A percentile compares a stretch with the other conserved stretches of the same genome.
These are phyloP conservation scores for Phanerochaete carnosa DNA, from an alignment of 768 basidiomycete species.

Conservation along the genomic window DNA sequence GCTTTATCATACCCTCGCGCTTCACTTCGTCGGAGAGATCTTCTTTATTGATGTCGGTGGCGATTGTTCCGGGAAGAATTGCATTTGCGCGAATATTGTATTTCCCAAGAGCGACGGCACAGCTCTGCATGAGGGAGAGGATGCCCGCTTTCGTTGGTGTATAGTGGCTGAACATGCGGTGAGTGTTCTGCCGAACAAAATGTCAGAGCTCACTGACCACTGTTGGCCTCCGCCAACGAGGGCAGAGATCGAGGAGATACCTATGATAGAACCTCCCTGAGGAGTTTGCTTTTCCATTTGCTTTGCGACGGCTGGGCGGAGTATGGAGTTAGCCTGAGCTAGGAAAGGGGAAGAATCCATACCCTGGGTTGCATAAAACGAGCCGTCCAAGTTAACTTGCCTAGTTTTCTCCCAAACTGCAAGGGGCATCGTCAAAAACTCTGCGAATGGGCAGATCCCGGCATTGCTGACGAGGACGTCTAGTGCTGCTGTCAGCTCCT, in stretches of 20 bases:
- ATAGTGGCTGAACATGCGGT: constrained; percentile 49
- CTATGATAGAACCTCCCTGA: constrained; percentile 72
- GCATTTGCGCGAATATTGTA: constrained; percentile 73
- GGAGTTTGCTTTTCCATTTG: constrained; percentile 70
- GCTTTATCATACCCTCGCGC: constrained; percentile 57
- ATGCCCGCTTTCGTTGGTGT: constrained; percentile 81
- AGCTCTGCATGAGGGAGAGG: constrained; percentile 75
- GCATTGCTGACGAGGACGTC: constrained; percentile 55
- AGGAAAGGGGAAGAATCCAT: background rate
- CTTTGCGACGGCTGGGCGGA: constrained; percentile 56
- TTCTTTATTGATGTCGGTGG: constrained; percentile 75
- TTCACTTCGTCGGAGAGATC: constrained; percentile 61
- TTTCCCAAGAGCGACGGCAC: constrained; percentile 74
- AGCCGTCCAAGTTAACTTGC: constrained; percentile 72
- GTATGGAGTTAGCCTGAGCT: background rate
- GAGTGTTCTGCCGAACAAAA: background rate
- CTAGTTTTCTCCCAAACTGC: constrained; percentile 62
- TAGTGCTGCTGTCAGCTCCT: constrained; percentile 4
- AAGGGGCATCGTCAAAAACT: constrained; percentile 68
- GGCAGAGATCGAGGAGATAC: constrained; percentile 76
- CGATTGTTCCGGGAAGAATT: constrained; percentile 73
- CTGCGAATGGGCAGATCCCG: constrained; percentile 75
- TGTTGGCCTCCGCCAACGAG: constrained; percentile 75
- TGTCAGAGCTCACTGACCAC: constrained; percentile 34
- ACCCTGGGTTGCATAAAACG: constrained; percentile 71